Conservation (phyloP, 768 basidiomycete species). For the Steccherinum ochraceum region DNA sequence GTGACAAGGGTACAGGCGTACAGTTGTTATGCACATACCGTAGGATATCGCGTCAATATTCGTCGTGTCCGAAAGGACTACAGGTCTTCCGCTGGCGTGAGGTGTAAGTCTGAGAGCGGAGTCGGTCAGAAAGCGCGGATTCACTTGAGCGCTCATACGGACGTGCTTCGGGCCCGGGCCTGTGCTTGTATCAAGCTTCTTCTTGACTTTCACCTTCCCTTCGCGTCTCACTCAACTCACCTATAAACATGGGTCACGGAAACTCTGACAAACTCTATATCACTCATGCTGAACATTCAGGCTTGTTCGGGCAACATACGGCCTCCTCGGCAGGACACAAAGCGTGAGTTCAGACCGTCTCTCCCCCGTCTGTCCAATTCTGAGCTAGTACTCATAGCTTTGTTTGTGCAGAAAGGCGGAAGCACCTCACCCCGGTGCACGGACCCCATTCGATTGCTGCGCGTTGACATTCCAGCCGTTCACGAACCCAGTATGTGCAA, state of each 20-base stretch:
- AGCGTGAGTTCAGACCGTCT: slow-evolving; percentile 37
- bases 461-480: slow-evolving; percentile 89
- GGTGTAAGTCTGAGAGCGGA: too few species aligned
- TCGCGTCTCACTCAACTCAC: too few species aligned
- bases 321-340: slow-evolving; percentile 69
- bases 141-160: too few species aligned
- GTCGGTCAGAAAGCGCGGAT: too few species aligned
- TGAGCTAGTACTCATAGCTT: background rate
- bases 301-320: slow-evolving; percentile 71
- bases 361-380: slow-evolving; percentile 1
- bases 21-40: too few species aligned
- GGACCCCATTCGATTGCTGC: slow-evolving; percentile 86
- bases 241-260: slow-evolving; percentile 71
- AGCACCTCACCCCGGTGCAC: slow-evolving; percentile 54
- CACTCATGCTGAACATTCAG: slow-evolving; percentile 84
- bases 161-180: too few species aligned
- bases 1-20: too few species aligned
- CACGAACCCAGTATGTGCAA: slow-evolving; percentile 79
- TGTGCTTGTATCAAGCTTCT: too few species aligned
- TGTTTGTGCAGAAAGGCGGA: slow-evolving; percentile 50
- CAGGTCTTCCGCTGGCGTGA: too few species aligned
- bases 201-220: too few species aligned
- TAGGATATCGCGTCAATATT: too few species aligned
- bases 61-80: too few species aligned
- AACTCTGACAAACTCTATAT: slow-evolving; percentile 85